Evolutionary conservation across 2,329 filamentous ascomycete genomes (phyloP).

Genomic region (Leptodontidium sp.): DNA sequence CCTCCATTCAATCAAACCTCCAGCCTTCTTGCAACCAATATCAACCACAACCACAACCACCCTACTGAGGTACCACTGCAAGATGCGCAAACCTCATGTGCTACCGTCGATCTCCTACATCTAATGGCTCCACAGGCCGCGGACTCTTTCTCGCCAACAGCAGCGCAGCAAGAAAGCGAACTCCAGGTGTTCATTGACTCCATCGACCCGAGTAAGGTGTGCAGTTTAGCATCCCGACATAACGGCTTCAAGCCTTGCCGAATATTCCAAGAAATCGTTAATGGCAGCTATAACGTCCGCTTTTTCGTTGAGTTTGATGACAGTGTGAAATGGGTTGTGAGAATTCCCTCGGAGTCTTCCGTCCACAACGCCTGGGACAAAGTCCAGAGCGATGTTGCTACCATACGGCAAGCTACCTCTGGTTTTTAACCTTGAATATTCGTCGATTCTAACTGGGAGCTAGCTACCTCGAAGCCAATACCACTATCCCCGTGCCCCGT

Average conservation of each 20-base stretch:
- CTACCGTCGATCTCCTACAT: neutral
- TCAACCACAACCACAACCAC: too few species aligned
- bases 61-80: neutral
- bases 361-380: slow-evolving; percentile 5
- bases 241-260: neutral
- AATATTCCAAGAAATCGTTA: neutral
- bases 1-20: too few species aligned
- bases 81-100: neutral
- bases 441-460: neutral
- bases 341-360: slow-evolving; percentile 5
- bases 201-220: neutral
- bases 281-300: neutral
- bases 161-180: neutral
- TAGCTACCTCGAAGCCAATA: slow-evolving; percentile 3
- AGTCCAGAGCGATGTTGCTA: neutral
- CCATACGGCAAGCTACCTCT: slow-evolving; percentile 5
- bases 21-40: too few species aligned
- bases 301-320: slow-evolving; percentile 1
- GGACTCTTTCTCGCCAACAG: slow-evolving; percentile 1
- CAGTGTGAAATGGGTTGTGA: slow-evolving; percentile 1
- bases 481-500: neutral
- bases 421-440: neutral
- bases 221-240: neutral
- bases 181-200: slow-evolving; percentile 4
- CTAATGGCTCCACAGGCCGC: neutral